Conservation (phyloP, 352 stramenopile genomes). For the Pythium phragmiticola region DNA sequence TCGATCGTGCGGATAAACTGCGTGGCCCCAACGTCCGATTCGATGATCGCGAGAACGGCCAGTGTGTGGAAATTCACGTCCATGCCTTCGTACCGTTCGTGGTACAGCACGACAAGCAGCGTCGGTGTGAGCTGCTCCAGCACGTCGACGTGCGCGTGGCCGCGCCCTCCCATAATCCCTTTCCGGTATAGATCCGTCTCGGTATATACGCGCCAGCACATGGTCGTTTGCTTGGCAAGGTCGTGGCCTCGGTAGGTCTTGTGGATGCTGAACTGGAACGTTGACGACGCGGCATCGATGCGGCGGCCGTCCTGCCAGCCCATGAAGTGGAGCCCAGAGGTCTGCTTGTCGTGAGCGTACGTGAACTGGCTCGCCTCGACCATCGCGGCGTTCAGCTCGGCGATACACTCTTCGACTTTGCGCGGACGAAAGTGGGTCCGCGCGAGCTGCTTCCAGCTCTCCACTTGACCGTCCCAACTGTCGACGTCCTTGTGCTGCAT, state of each 20-base stretch:
- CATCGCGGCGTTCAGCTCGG: background rate
- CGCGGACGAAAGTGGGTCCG: background rate
- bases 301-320: slow-evolving; percentile 16
- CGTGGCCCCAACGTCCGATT: background rate
- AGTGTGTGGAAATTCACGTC: background rate
- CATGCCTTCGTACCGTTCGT: background rate
- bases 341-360: background rate
- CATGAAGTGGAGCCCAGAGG: slow-evolving; percentile 11
- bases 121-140: slow-evolving; percentile 1
- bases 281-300: slow-evolving; percentile 2
- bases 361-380: background rate
- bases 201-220: slow-evolving; percentile 13
- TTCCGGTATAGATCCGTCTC: too few species aligned
- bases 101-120: background rate
- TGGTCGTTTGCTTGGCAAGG: background rate
- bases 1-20: background rate
- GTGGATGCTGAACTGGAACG: slow-evolving; percentile 17
- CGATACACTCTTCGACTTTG: background rate
- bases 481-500: background rate
- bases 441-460: background rate
- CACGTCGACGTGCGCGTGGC: background rate
- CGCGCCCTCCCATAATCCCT: background rate
- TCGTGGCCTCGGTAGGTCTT: slow-evolving; percentile 11
- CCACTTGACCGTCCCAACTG: background rate
- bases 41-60: background rate